Conservation (phyloP, 129 eudicot genomes). For the Pittosporum tobira region DNA sequence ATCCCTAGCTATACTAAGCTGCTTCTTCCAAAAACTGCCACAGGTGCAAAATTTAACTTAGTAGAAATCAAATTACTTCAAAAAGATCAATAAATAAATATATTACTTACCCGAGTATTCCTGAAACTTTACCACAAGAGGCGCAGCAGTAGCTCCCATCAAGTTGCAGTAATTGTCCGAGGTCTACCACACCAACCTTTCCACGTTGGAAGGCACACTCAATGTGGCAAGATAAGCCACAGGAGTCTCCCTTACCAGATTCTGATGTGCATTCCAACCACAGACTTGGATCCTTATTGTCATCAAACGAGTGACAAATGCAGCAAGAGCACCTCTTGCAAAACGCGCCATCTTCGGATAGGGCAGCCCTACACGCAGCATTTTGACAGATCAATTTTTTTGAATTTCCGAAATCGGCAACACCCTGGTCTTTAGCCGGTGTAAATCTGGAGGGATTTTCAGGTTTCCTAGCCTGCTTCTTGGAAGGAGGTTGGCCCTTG, state of each 20-base stretch:
- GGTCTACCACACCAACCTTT: slow-evolving; percentile 76
- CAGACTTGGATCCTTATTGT: slow-evolving; percentile 92
- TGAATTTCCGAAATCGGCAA: slow-evolving; percentile 32
- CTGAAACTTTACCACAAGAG: slow-evolving; percentile 85
- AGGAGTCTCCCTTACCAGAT: slow-evolving; percentile 45
- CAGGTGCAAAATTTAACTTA: too few species aligned
- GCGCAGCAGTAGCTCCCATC: slow-evolving; percentile 96
- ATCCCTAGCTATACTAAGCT: slow-evolving; percentile 57
- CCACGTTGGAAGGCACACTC: slow-evolving; percentile 71
- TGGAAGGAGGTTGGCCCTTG: slow-evolving; percentile 41
- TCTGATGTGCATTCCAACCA: slow-evolving; percentile 88
- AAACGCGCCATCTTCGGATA: slow-evolving; percentile 56
- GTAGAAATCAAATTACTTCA: too few species aligned
- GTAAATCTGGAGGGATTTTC: slow-evolving; percentile 53
- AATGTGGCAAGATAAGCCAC: slow-evolving; percentile 85
- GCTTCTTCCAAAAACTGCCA: slow-evolving; percentile 81
- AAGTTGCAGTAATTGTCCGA: slow-evolving; percentile 67
- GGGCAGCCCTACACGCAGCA: slow-evolving; percentile 70
- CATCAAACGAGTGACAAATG: slow-evolving; percentile 84
- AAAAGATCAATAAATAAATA: neutral
- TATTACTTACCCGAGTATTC: slow-evolving; percentile 55
- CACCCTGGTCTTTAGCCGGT: slow-evolving; percentile 29
- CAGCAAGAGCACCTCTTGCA: slow-evolving; percentile 95
- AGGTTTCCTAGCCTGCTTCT: slow-evolving; percentile 50
- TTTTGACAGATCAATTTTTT: slow-evolving; percentile 64